phyloP scores from a whole-genome alignment of 2,329 filamentous ascomycete genomes.

The Beauveria rudraprayagi region DNA sequence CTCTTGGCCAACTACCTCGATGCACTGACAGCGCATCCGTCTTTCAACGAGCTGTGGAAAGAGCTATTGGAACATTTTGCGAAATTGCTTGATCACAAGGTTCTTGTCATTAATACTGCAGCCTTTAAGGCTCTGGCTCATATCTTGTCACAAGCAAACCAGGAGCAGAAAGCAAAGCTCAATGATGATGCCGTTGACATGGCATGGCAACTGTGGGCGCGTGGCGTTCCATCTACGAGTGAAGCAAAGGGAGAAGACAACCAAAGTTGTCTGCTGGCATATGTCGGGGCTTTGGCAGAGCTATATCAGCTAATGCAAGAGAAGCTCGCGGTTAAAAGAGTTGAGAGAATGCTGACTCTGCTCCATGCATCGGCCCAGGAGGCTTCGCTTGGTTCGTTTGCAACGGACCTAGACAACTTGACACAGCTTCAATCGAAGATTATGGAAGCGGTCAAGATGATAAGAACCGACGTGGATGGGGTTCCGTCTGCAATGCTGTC shows the following conservation, averaged over 20 bases:
- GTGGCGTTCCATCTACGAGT: conserved; percentile 45
- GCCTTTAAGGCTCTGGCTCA: conserved; percentile 59
- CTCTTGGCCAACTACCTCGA: conserved; percentile 72
- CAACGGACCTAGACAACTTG: conserved; percentile 63
- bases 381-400: conserved; percentile 59
- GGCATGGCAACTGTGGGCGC: conserved; percentile 64
- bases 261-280: conserved; percentile 78
- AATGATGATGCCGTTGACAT: conserved; percentile 47
- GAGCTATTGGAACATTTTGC: conserved; percentile 64
- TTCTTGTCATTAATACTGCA: conserved; percentile 64
- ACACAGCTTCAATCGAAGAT: conserved; percentile 66
- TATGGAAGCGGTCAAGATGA: conserved; percentile 57
- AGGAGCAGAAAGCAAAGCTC: conserved; percentile 35
- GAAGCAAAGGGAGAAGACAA: conserved; percentile 48
- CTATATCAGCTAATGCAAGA: conserved; percentile 68
- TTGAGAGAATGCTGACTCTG: conserved; percentile 62
- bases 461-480: conserved; percentile 57
- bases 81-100: conserved; percentile 50
- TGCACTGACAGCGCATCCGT: conserved; percentile 55
- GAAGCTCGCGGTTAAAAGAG: conserved; percentile 52
- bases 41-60: conserved; percentile 68
- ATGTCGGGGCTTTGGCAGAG: conserved; percentile 66
- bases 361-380: conserved; percentile 63
- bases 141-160: conserved; percentile 47
- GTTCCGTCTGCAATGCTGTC: conserved; percentile 61